phyloP scores from a whole-genome alignment of 2,329 filamentous ascomycete species.

The Alternaria sp. region DNA sequence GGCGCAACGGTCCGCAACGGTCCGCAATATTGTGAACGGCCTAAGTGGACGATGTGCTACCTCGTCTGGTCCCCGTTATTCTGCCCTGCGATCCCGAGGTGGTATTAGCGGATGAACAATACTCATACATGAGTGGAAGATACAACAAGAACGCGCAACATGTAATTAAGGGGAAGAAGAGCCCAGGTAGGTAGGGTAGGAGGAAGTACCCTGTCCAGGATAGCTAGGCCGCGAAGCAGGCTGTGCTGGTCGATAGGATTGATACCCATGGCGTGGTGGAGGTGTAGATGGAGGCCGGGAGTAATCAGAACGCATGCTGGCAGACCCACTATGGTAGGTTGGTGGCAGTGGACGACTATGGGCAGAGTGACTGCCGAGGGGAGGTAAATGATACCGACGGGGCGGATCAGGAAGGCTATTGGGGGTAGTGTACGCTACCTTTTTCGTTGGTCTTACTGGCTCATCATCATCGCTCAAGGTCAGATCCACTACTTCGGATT shows the following conservation, averaged over 20 bases:
- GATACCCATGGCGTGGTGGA: conserved; percentile 19
- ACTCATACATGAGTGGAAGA: conserved; percentile 19
- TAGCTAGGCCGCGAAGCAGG: conserved; percentile 27
- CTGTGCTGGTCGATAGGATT: conserved; percentile 31
- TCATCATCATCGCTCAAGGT: conserved; percentile 58
- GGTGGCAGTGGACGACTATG: conserved; percentile 28
- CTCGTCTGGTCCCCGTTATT: conserved; percentile 40
- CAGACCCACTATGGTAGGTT: conserved; percentile 19
- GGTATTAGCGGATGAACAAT: conserved; percentile 31
- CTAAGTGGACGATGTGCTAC: conserved; percentile 4
- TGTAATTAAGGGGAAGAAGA: conserved; percentile 31
- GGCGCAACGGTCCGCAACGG: background rate
- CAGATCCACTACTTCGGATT: conserved; percentile 57
- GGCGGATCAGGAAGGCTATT: conserved; percentile 43
- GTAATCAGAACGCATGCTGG: conserved; percentile 23
- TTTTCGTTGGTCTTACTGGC: conserved; percentile 46
- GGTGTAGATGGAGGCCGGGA: conserved; percentile 32
- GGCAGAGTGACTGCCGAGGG: conserved; percentile 15
- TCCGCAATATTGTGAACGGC: background rate
- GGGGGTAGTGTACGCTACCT: conserved; percentile 51
- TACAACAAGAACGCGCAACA: conserved; percentile 18
- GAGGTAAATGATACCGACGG: conserved; percentile 39
- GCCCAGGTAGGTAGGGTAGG: conserved; percentile 35
- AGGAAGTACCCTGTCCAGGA: conserved; percentile 33
- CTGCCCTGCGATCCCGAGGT: conserved; percentile 25